Evolutionary conservation across 208 protist species (phyloP).

Genomic region (Leishmania major): DNA sequence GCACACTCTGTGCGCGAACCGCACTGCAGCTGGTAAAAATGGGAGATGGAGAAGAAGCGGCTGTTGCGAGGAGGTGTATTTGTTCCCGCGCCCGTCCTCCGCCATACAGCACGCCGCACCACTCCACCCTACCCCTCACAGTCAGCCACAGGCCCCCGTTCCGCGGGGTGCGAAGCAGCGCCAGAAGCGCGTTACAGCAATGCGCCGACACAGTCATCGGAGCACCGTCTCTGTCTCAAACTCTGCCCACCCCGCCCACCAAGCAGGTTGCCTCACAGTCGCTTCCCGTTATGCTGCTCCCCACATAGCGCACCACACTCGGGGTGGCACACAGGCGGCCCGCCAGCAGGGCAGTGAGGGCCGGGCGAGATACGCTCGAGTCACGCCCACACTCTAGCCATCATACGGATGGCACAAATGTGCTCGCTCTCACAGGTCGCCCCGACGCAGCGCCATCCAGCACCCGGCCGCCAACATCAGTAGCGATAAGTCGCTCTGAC

Average conservation of each 20-base stretch:
- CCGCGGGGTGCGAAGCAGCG: background rate
- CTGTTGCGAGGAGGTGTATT: background rate
- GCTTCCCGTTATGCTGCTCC: too few species aligned
- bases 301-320: too few species aligned
- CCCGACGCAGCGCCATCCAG: background rate
- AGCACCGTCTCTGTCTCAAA: too few species aligned
- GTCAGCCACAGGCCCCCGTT: background rate
- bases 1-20: background rate
- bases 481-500: background rate
- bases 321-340: too few species aligned
- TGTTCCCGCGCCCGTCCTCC: background rate
- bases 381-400: background rate
- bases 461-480: background rate
- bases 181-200: background rate
- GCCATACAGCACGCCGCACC: background rate
- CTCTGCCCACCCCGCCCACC: too few species aligned
- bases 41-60: background rate
- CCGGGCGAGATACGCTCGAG: too few species aligned
- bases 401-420: background rate
- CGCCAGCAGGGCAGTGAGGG: too few species aligned
- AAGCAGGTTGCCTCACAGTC: too few species aligned
- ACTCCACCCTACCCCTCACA: background rate
- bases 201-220: background rate
- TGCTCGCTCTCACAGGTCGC: background rate
- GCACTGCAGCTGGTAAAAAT: background rate